Evolutionary conservation across 1,284 basidiomycete species (phyloP), one percentile per base, ranked within the genome.

Genomic region (Moesziomyces aphidis): DNA sequence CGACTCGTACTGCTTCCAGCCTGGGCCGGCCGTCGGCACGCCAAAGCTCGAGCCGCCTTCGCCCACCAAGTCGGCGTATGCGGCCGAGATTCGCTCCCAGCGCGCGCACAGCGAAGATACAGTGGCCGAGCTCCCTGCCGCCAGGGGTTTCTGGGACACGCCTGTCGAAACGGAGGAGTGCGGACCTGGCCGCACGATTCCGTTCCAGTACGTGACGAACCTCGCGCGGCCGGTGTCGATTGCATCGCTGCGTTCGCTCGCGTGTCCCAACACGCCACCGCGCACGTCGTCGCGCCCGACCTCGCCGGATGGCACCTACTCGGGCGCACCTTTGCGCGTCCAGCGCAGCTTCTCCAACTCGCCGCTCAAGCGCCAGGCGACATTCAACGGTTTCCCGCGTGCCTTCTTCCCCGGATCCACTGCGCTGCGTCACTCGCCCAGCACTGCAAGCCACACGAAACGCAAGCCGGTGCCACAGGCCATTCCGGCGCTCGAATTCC

Each of bases 151-250:
- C 47, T 62, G 66, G 60, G 56, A 62, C 5, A 9, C 59, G 5
- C 7, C 43, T 5, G 19, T 48, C 2, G 54, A 51, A 6, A 6
- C 9, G 1, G 54, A 62, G 5, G 49, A 54, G 4, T 58, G 24
- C 2, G 50, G 51, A 17, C 39, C 59, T 1, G 51, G 52, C 5
- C 48, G 62, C 13, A 28, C 23, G 7, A 55, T 73, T 15, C 61
- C 66, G 0, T 73, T 73, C 51, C 70, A 73, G 26, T 68, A 73
- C 34, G 56, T 73, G 42, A 73, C 70, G 0, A 73, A 73, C 31
- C 53, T 73, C 1, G 24, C 61, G 1, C 55, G 70, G 10, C 70
- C 70, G 4, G 70, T 73, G 0, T 73, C 70, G 24, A 67, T 73
- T 43, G 70, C 64, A 1, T 68, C 64, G 4, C 50, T 73, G 2